Evolutionary conservation across 2,329 filamentous ascomycete species (phyloP).

Genomic region (Pseudocercospora vitis): DNA sequence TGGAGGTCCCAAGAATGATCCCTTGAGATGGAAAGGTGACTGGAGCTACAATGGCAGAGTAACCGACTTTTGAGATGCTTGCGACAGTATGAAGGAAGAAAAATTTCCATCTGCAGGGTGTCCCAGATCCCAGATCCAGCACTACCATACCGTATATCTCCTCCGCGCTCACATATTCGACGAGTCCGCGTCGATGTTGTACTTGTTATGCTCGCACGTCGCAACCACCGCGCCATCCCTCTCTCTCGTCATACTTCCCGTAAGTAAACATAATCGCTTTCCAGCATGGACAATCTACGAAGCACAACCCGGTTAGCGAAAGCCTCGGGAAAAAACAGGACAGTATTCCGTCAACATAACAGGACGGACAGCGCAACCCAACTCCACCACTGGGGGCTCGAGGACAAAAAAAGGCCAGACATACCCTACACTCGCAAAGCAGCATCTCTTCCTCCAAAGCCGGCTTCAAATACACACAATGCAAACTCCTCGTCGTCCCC

Average conservation of each 20-base stretch:
- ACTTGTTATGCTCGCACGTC: constrained; percentile 32
- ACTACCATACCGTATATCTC: no score
- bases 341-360: no score
- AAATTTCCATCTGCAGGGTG: no score
- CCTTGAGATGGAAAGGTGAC: constrained; percentile 82
- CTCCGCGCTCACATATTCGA: constrained; percentile 16
- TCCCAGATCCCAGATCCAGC: no score
- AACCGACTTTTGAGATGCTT: constrained; percentile 72
- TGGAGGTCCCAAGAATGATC: constrained; percentile 96
- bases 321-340: no score
- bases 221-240: constrained; percentile 28
- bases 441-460: constrained; percentile 28
- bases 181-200: constrained; percentile 28
- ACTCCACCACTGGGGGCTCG: no score
- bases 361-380: no score
- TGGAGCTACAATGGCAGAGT: constrained; percentile 96
- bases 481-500: constrained; percentile 29
- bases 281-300: constrained; percentile 29
- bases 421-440: constrained; percentile 28
- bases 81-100: not conserved
- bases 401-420: not conserved
- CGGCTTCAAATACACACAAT: constrained; percentile 27
- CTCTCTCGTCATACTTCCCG: constrained; percentile 28
- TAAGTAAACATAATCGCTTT: constrained; percentile 27
- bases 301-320: no score